phyloP scores from a whole-genome alignment of 371 early-diverging fungal species.

The Rhizopus stolonifer region DNA sequence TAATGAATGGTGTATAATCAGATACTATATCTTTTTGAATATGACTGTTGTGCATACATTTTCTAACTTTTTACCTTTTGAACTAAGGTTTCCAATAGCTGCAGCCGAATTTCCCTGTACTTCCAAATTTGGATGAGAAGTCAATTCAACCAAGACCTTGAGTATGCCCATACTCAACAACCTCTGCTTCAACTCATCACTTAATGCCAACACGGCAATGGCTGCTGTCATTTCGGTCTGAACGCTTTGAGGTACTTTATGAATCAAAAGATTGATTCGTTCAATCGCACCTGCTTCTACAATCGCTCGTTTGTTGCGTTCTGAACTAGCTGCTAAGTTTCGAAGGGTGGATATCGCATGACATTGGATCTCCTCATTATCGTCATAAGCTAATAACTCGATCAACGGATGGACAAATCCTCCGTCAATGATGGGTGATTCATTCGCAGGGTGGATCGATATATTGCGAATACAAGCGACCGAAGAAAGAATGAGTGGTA shows the following conservation, averaged over 20 bases:
- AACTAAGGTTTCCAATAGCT: slow-evolving; percentile 81
- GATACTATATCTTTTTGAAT: slow-evolving; percentile 44
- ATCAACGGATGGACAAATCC: slow-evolving; percentile 80
- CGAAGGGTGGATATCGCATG: slow-evolving; percentile 86
- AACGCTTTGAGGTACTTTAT: slow-evolving; percentile 62
- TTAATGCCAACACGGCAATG: slow-evolving; percentile 80
- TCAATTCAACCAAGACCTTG: slow-evolving; percentile 73
- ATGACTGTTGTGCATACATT: too few species aligned
- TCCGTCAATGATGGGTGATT: slow-evolving; percentile 81
- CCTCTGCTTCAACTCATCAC: slow-evolving; percentile 76
- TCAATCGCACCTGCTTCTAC: slow-evolving; percentile 82
- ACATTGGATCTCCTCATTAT: slow-evolving; percentile 83
- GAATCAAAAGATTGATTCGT: slow-evolving; percentile 64
- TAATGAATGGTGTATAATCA: slow-evolving; percentile 68
- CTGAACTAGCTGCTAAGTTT: slow-evolving; percentile 84
- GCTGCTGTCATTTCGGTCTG: slow-evolving; percentile 88
- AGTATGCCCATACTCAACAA: slow-evolving; percentile 64
- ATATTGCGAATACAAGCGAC: slow-evolving; percentile 94
- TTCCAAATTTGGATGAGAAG: slow-evolving; percentile 59
- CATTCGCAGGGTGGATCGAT: slow-evolving; percentile 87
- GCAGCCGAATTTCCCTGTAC: slow-evolving; percentile 85
- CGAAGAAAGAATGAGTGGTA: slow-evolving; percentile 80
- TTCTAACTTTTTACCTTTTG: too few species aligned
- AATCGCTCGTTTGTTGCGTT: slow-evolving; percentile 76
- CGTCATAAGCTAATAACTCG: slow-evolving; percentile 67